Percentiles rank a stretch among this genome's conserved stretches.
Conservation (phyloP, 352 stramenopile genomes). For the Pythium aphanidermatum region DNA sequence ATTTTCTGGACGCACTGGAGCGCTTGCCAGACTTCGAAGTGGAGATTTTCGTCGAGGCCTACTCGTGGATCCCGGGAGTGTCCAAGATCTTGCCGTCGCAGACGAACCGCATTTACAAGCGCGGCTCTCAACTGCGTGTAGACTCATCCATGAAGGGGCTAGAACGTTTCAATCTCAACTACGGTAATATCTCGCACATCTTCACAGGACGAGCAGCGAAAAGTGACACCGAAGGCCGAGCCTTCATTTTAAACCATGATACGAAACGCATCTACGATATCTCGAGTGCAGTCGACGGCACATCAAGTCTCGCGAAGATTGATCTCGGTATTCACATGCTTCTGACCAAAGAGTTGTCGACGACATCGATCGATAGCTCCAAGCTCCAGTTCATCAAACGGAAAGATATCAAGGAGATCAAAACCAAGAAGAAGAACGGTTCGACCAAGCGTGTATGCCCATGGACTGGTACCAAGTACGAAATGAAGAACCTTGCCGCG, state of each 20-base stretch:
- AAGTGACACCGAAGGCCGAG: conserved; percentile 27
- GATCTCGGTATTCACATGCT: conserved; percentile 66
- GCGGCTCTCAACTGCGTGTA: conserved; percentile 54
- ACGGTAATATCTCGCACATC: conserved; percentile 64
- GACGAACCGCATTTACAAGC: conserved; percentile 67
- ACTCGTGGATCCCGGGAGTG: conserved; percentile 78
- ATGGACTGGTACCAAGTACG: conserved; percentile 67
- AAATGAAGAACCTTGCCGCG: conserved; percentile 65
- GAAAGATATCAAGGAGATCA: conserved; percentile 39
- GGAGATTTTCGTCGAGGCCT: conserved; percentile 72
- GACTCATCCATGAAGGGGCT: conserved; percentile 72
- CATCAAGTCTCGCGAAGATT: conserved; percentile 53
- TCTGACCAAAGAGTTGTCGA: conserved; percentile 65
- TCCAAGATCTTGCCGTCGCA: conserved; percentile 75
- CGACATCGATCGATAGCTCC: conserved; percentile 44
- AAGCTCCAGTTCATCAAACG: conserved; percentile 53
- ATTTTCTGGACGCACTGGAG: conserved; percentile 56
- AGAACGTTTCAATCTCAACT: conserved; percentile 72
- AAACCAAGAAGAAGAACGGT: conserved; percentile 23
- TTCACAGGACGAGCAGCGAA: conserved; percentile 32
- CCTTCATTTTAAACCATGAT: conserved; percentile 59
- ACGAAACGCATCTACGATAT: conserved; percentile 58
- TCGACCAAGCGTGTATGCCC: conserved; percentile 31
- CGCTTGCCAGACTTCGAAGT: conserved; percentile 70
- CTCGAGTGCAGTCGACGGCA: conserved; percentile 37